A percentile compares a stretch with the other conserved stretches of the same genome.
Conservation (phyloP, 805 yeast species). For the Candida golubevii region DNA sequence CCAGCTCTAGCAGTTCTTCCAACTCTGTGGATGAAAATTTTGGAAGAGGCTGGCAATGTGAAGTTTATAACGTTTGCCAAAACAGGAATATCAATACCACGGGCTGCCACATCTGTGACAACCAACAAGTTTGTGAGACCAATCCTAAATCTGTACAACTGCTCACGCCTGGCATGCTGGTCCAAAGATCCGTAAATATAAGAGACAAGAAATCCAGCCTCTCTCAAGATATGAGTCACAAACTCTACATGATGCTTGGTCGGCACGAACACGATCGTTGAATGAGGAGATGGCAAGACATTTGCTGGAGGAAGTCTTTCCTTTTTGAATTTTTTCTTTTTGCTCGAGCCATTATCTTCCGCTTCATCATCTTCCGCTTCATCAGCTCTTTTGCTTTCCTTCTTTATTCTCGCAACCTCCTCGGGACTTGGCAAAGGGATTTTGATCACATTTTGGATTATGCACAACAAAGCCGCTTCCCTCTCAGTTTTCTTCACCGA, state of each 20-base stretch:
- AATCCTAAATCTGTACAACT: slow-evolving; percentile 74
- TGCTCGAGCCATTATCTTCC: slow-evolving; percentile 22
- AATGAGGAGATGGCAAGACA: slow-evolving; percentile 75
- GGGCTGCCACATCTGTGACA: slow-evolving; percentile 97
- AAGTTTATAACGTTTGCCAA: slow-evolving; percentile 92
- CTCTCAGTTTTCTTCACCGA: slow-evolving; percentile 79
- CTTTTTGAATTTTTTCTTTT: slow-evolving; percentile 41
- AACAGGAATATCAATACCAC: slow-evolving; percentile 98
- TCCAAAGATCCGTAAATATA: slow-evolving; percentile 92
- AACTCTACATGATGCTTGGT: slow-evolving; percentile 98
- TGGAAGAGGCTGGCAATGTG: slow-evolving; percentile 86
- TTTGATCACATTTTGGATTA: slow-evolving; percentile 81
- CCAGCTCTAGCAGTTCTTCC: slow-evolving; percentile 99
- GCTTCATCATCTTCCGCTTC: slow-evolving; percentile 35
- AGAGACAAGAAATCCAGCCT: slow-evolving; percentile 81
- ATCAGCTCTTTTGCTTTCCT: slow-evolving; percentile 52
- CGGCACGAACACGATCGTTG: slow-evolving; percentile 93
- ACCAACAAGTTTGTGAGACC: slow-evolving; percentile 86
- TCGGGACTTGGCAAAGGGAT: slow-evolving; percentile 77
- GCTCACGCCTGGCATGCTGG: slow-evolving; percentile 90
- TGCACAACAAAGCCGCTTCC: slow-evolving; percentile 75
- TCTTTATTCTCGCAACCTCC: slow-evolving; percentile 49
- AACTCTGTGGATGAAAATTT: slow-evolving; percentile 92
- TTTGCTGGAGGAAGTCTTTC: slow-evolving; percentile 72
- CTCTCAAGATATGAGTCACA: slow-evolving; percentile 61